Conservation (phyloP, 805 yeast genomes). For the Saccharomyces cerevisiae region DNA sequence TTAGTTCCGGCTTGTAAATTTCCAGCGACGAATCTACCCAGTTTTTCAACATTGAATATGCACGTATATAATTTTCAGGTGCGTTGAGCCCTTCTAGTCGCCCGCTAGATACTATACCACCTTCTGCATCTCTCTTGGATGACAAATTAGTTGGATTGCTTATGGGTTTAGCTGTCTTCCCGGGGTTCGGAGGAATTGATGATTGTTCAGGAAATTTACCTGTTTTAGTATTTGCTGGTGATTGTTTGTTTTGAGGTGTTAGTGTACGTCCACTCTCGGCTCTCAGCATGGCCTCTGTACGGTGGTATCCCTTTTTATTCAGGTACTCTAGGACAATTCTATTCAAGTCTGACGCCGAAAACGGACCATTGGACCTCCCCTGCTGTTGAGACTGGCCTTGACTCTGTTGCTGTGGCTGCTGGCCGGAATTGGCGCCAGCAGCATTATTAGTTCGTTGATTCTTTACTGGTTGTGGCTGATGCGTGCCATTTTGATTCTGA, state of each 20-base stretch:
- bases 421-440: not conserved
- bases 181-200: conserved; percentile 27
- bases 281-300: conserved; percentile 89
- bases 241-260: conserved; percentile 41
- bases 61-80: conserved; percentile 69
- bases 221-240: conserved; percentile 41
- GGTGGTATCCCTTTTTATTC: conserved; percentile 86
- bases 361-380: conserved; percentile 21
- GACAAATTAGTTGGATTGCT: conserved; percentile 24
- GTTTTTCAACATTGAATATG: conserved; percentile 67
- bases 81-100: conserved; percentile 20
- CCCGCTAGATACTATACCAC: conserved; percentile 21
- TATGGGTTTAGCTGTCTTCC: conserved; percentile 23
- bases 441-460: not conserved
- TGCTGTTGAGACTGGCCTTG: conserved; percentile 1
- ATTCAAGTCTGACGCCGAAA: conserved; percentile 81
- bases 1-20: conserved; percentile 80
- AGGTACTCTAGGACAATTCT: conserved; percentile 87
- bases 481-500: conserved; percentile 1
- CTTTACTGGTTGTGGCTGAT: not conserved
- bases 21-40: conserved; percentile 93
- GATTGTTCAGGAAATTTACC: conserved; percentile 27
- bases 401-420: not conserved
- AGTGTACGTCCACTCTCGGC: conserved; percentile 67
- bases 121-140: conserved; percentile 26